Evolutionary conservation across 2,329 filamentous ascomycete species (phyloP), one percentile per base, ranked within the genome.

Genomic region (Alternaria sp.): DNA sequence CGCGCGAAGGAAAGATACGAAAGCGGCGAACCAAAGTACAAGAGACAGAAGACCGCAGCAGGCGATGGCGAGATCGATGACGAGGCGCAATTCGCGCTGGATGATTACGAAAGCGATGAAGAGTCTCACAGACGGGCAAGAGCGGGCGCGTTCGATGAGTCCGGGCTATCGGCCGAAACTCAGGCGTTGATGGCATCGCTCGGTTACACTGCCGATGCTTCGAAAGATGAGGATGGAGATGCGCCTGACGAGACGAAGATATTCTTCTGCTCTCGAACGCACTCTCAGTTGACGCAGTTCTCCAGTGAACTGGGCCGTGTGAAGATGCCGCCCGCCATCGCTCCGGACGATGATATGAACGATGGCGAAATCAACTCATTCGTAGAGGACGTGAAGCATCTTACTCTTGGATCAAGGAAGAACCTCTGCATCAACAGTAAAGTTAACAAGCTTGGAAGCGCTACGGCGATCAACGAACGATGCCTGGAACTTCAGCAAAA

Each of bases 261-360:
- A 51, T 96, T 91, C 77, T 97, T 94, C 78, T 95, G 93, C 55
- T 97, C 93, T 7, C 86, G 93, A 72, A 97, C 93, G 1, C 93
- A 97, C 76, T 97, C 93, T 3, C 93, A 97, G 72, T 80, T 97
- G 13, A 90, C 90, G 1, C 93, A 97, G 72, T 96, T 97, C 76
- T 88, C 94, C 17, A 85, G 88, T 40, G 93, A 97, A 75, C 80
- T 97, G 49, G 86, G 89, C 2, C 87, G 92, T 28, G 91, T 96
- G n/a, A 80, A 80, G 0, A 87, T 96, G 59, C 91, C 93, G 4
- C 83, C 91, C 0, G 91, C 90, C 2, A 77, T 95, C 3, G 66
- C 70, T 4, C 67, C 69, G 2, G 72, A 73, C 24, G 57, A 64
- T 10, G 52, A 60, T 36, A 54, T 33, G 23, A 48, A 60, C 10